Percentiles rank a stretch among this genome's conserved stretches.
Conservation (phyloP, 2,329 filamentous ascomycete species). For the Clarireedia paspali region DNA sequence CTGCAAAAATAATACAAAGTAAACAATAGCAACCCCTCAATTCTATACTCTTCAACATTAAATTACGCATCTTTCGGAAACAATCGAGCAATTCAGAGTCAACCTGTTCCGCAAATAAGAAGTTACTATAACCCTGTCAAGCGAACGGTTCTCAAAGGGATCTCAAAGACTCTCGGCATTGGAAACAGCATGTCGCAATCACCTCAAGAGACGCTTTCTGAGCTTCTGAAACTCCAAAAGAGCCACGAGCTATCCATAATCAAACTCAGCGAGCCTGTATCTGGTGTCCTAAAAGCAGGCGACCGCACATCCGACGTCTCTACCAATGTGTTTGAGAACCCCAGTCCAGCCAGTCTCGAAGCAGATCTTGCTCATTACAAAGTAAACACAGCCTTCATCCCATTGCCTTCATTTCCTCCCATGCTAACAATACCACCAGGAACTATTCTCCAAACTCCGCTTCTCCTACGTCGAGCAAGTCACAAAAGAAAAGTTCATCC, state of each 20-base stretch:
- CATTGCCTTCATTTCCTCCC: background rate
- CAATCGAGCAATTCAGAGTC: background rate
- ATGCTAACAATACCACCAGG: slow-evolving; percentile 35
- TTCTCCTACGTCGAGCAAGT: slow-evolving; percentile 98
- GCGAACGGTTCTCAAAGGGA: background rate
- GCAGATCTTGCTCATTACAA: slow-evolving; percentile 86
- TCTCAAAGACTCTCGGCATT: background rate
- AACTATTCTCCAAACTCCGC: slow-evolving; percentile 90
- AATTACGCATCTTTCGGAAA: background rate
- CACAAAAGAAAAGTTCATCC: slow-evolving; percentile 96
- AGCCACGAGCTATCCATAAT: slow-evolving; percentile 64
- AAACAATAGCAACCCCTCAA: slow-evolving; percentile 14
- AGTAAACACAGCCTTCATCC: slow-evolving; percentile 29
- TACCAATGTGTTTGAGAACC: slow-evolving; percentile 50
- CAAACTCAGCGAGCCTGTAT: slow-evolving; percentile 68
- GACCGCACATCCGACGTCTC: slow-evolving; percentile 66
- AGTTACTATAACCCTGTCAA: background rate
- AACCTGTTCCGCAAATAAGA: too few relatives aligned
- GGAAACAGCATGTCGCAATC: slow-evolving; percentile 18
- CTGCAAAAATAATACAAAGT: slow-evolving; percentile 9
- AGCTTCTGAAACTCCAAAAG: slow-evolving; percentile 46
- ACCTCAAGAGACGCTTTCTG: slow-evolving; percentile 35
- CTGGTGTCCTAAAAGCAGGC: slow-evolving; percentile 40
- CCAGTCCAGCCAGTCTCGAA: slow-evolving; percentile 68
- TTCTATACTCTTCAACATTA: background rate